Conservation (phyloP, 371 early-diverging fungal species). For the Nematocida parisii region DNA sequence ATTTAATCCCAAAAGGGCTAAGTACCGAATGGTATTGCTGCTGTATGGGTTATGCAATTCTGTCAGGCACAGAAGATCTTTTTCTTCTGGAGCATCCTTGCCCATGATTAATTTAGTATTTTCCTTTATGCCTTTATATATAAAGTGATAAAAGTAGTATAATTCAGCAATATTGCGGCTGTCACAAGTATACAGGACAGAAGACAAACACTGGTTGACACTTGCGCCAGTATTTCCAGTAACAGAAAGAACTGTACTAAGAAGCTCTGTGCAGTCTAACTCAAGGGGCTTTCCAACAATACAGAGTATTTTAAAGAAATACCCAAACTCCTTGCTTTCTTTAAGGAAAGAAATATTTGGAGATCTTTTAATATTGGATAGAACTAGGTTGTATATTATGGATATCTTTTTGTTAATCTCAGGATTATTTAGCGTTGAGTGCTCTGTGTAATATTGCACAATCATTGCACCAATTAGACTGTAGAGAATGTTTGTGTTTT, state of each 20-base stretch:
- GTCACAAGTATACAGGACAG: slow-evolving; percentile 22
- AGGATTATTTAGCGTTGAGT: slow-evolving; percentile 9
- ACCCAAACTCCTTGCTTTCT: slow-evolving; percentile 45
- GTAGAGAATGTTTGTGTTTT: slow-evolving; percentile 27
- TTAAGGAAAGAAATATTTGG: slow-evolving; percentile 10
- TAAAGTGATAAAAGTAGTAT: slow-evolving; percentile 56
- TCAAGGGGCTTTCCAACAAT: slow-evolving; percentile 11
- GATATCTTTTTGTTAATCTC: slow-evolving; percentile 26
- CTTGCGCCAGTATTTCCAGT: not conserved
- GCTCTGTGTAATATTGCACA: slow-evolving; percentile 43
- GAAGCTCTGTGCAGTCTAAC: slow-evolving; percentile 5
- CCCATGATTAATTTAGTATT: not conserved
- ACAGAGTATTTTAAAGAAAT: slow-evolving; percentile 42
- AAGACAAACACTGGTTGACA: not conserved
- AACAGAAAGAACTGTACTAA: not conserved
- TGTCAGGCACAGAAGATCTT: not conserved
- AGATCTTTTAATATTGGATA: not conserved
- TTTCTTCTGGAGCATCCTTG: not conserved
- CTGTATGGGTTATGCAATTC: slow-evolving; percentile 36
- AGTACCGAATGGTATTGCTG: slow-evolving; percentile 29
- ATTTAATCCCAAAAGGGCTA: slow-evolving; percentile 36
- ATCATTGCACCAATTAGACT: slow-evolving; percentile 26
- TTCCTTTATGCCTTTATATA: slow-evolving; percentile 7
- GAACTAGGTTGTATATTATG: slow-evolving; percentile 16
- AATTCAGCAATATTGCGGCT: slow-evolving; percentile 33